phyloP scores from a whole-genome alignment of 192 early-diverging fungal genomes.

The Coemansia interrupta region DNA sequence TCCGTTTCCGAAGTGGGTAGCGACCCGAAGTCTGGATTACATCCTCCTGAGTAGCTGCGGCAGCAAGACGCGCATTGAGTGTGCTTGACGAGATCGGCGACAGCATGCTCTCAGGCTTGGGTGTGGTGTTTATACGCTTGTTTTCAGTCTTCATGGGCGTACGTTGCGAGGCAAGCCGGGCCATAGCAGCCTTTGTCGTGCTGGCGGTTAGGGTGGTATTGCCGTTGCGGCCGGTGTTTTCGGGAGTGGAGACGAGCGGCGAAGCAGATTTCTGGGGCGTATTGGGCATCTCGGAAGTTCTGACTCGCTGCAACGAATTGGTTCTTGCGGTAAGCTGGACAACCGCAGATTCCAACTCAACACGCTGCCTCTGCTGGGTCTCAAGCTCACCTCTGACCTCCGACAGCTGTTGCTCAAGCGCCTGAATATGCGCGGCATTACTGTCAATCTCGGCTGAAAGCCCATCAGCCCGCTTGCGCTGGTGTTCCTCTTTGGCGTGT shows the following conservation, averaged over 20 bases:
- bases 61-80: conserved; percentile 29
- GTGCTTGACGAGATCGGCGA: conserved; percentile 37
- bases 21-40: neutral
- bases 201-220: neutral
- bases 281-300: neutral
- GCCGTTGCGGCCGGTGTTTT: conserved; percentile 2
- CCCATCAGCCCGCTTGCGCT: conserved; percentile 31
- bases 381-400: conserved; percentile 18
- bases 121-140: conserved; percentile 19
- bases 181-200: conserved; percentile 6
- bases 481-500: conserved; percentile 36
- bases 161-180: conserved; percentile 24
- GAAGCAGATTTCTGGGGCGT: conserved; percentile 6
- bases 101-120: conserved; percentile 9
- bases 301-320: neutral
- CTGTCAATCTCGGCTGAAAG: conserved; percentile 21
- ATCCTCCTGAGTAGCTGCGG: conserved; percentile 6
- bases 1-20: conserved; percentile 41
- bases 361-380: conserved; percentile 15
- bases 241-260: neutral
- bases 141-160: conserved; percentile 23
- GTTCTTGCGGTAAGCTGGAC: neutral
- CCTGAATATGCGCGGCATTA: neutral
- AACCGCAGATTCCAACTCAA: conserved; percentile 12
- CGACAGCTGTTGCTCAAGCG: conserved; percentile 11